Conservation (phyloP, 495 filamentous ascomycete species). For the Trichoderma parareesei region DNA sequence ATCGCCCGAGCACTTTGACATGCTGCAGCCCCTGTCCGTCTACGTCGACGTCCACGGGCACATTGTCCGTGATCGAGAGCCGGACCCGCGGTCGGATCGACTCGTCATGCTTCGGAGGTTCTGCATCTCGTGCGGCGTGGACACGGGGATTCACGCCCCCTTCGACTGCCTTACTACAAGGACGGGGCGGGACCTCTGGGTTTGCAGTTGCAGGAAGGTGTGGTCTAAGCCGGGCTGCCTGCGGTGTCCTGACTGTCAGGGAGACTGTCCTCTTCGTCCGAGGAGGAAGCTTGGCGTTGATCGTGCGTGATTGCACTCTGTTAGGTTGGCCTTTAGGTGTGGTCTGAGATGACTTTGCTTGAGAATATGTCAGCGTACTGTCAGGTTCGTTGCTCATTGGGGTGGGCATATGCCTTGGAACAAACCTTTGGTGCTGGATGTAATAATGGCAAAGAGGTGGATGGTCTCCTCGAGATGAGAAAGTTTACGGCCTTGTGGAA, state of each 20-base stretch:
- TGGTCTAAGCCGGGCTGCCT: constrained; percentile 11
- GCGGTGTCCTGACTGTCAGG: constrained; percentile 15
- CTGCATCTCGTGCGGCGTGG: constrained; percentile 22
- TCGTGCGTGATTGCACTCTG: neutral
- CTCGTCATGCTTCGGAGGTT: constrained; percentile 20
- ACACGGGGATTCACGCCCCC: constrained; percentile 17
- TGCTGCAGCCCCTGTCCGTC: constrained; percentile 16
- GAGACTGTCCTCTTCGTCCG: constrained; percentile 14
- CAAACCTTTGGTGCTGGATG: neutral
- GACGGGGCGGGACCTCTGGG: constrained; percentile 18
- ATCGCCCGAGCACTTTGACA: constrained; percentile 17
- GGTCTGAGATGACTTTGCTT: too few relatives aligned
- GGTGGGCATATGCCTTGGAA: neutral
- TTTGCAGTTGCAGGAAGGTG: constrained; percentile 18
- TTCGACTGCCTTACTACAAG: constrained; percentile 18
- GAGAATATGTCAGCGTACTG: neutral
- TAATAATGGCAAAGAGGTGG: neutral
- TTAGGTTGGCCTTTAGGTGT: neutral
- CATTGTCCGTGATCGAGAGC: constrained; percentile 13
- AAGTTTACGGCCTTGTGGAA: neutral
- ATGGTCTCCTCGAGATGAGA: neutral
- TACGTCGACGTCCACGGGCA: constrained; percentile 6
- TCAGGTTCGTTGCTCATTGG: neutral
- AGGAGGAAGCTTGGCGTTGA: constrained; percentile 12
- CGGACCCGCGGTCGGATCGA: constrained; percentile 1